phyloP scores from a whole-genome alignment of 75 land plant genomes.

The Cryptomeria japonica region DNA sequence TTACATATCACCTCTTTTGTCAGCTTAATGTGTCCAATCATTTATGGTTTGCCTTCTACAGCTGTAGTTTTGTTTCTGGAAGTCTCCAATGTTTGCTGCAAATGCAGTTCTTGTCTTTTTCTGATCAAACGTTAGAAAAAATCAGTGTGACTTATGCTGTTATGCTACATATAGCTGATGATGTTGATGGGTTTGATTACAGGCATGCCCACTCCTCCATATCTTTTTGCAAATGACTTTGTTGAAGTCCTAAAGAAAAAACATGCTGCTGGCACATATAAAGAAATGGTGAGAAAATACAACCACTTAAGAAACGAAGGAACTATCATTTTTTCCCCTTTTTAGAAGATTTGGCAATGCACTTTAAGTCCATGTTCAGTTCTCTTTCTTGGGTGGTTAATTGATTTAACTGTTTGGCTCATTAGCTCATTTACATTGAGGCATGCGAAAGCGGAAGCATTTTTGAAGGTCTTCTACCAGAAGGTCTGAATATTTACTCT shows the following conservation, averaged over 20 bases:
- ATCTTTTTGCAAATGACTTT: constrained; percentile 42
- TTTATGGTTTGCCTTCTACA: neutral
- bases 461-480: constrained; percentile 86
- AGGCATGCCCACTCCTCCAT: constrained; percentile 48
- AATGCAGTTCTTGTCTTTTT: neutral
- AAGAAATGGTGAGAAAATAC: constrained; percentile 35
- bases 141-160: neutral
- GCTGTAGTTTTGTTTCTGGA: neutral
- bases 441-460: constrained; percentile 94
- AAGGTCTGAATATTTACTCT: constrained; percentile 81
- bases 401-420: constrained; percentile 35
- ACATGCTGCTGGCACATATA: constrained; percentile 40
- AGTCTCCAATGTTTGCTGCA: neutral
- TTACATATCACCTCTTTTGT: neutral
- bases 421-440: constrained; percentile 84
- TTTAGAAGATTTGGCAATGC: neutral
- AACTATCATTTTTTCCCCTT: neutral
- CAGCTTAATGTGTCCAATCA: neutral
- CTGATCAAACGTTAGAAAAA: neutral
- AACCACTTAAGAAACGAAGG: no score
- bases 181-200: neutral
- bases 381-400: neutral
- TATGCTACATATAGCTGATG: neutral
- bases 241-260: constrained; percentile 41
- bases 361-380: neutral